Evolutionary conservation across 2,329 filamentous ascomycete genomes (phyloP).

Genomic region (Epicoccum nigrum): DNA sequence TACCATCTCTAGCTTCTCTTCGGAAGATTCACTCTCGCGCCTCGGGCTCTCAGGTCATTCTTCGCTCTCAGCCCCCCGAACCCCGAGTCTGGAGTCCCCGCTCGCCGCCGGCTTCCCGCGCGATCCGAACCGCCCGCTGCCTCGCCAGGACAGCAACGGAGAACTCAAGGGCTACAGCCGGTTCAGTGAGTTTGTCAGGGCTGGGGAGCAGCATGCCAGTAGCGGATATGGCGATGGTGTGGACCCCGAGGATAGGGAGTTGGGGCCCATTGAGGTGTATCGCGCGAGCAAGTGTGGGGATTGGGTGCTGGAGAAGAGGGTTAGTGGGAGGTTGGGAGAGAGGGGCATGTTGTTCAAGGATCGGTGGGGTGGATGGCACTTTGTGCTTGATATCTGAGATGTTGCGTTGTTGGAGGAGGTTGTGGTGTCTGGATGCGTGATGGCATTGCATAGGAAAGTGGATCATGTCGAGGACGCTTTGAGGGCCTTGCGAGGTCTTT

Average conservation of each 20-base stretch:
- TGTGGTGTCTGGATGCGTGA: no score
- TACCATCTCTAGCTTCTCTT: not conserved
- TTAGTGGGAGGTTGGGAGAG: conserved; percentile 17
- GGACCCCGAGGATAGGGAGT: conserved; percentile 13
- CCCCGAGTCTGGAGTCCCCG: conserved; percentile 4
- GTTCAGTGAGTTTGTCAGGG: conserved; percentile 24
- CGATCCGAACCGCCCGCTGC: conserved; percentile 13
- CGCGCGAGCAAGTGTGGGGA: conserved; percentile 16
- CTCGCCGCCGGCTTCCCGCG: conserved; percentile 20
- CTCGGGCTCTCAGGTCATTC: conserved; percentile 21
- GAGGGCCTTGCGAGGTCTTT: no score
- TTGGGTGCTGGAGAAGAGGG: conserved; percentile 26
- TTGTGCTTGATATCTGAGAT: conserved; percentile 23
- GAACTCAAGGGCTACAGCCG: conserved; percentile 13
- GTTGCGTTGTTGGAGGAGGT: no score
- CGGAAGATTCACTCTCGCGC: not conserved
- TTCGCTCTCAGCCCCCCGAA: conserved; percentile 8
- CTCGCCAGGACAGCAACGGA: conserved; percentile 18
- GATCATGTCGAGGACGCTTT: no score
- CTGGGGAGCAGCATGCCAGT: not conserved
- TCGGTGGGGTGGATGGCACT: conserved; percentile 20
- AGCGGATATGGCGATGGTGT: conserved; percentile 15
- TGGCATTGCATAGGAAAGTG: no score
- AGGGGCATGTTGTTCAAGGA: conserved; percentile 26
- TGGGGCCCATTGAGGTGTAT: conserved; percentile 26